Evolutionary conservation across 768 basidiomycete genomes (phyloP).

Genomic region (Boletus tylopilopsis): DNA sequence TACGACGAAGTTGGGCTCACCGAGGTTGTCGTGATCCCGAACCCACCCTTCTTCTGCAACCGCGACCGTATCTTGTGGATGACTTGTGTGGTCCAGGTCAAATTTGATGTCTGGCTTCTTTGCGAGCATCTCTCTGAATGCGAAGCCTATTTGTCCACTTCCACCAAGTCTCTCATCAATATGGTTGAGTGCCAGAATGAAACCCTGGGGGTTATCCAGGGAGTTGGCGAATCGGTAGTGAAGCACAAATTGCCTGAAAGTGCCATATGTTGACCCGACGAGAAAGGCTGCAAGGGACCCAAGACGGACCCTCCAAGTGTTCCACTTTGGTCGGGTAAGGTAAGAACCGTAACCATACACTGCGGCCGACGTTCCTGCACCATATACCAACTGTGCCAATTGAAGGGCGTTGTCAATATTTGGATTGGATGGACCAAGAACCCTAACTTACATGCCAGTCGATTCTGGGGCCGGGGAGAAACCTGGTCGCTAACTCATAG

Average conservation of each 20-base stretch:
- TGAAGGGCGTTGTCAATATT: slow-evolving; percentile 1
- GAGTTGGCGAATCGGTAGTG: slow-evolving; percentile 30
- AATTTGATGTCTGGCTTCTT: slow-evolving; percentile 12
- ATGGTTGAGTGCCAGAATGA: slow-evolving; percentile 29
- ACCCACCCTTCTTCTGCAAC: slow-evolving; percentile 18
- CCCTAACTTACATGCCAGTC: slow-evolving; percentile 42
- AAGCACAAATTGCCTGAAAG: slow-evolving; percentile 26
- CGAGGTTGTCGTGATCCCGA: slow-evolving; percentile 3
- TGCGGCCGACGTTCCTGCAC: slow-evolving; percentile 20
- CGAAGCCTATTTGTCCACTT: slow-evolving; percentile 25
- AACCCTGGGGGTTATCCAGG: slow-evolving; percentile 29
- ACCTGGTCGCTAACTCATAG: slow-evolving; percentile 51
- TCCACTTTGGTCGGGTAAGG: slow-evolving; percentile 29
- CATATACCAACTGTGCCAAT: slow-evolving; percentile 20
- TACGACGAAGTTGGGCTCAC: slow-evolving; percentile 10
- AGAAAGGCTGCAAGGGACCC: slow-evolving; percentile 23
- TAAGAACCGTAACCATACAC: slow-evolving; percentile 25
- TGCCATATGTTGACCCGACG: slow-evolving; percentile 33
- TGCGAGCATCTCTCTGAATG: slow-evolving; percentile 22
- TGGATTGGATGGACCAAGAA: too few species aligned
- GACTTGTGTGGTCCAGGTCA: not conserved
- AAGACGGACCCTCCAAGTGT: slow-evolving; percentile 22
- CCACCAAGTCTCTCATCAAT: slow-evolving; percentile 32
- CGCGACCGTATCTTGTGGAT: slow-evolving; percentile 3
- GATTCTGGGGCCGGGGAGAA: slow-evolving; percentile 48